Evolutionary conservation across 805 yeast genomes (phyloP).

Genomic region (Zygosaccharomyces kombuchaensis): DNA sequence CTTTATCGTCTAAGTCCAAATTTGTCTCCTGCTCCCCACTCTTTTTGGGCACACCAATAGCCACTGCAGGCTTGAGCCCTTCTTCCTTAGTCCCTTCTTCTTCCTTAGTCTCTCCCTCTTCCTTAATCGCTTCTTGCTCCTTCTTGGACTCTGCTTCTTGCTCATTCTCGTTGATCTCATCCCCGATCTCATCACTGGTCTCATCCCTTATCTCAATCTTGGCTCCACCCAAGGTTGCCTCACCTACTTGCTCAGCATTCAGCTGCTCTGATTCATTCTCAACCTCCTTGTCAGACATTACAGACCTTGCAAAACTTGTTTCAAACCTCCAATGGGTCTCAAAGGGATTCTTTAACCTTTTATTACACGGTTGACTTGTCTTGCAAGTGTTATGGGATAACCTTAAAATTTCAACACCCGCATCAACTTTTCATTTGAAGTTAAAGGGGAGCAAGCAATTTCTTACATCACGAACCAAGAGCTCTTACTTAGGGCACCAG

Average conservation of each 20-base stretch:
- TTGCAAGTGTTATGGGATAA: background rate
- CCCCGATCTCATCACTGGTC: background rate
- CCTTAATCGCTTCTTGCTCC: background rate
- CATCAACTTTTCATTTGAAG: background rate
- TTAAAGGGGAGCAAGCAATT: too few relatives aligned
- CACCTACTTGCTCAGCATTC: conserved; percentile 1
- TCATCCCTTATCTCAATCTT: background rate
- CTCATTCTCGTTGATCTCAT: too few relatives aligned
- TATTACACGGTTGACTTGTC: background rate
- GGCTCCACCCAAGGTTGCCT: background rate
- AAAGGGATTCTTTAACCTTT: background rate
- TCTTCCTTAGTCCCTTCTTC: conserved; percentile 11
- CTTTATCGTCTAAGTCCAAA: conserved; percentile 1
- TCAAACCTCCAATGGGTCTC: background rate
- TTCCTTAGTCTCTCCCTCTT: background rate
- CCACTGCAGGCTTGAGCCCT: background rate
- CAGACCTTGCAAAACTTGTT: background rate
- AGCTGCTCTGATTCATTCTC: conserved; percentile 7
- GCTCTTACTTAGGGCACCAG: too few relatives aligned
- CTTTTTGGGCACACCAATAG: conserved; percentile 3
- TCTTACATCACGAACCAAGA: too few relatives aligned
- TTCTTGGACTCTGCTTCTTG: too few relatives aligned
- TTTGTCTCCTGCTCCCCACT: conserved; percentile 6
- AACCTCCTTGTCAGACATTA: conserved; percentile 5
- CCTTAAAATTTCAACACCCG: background rate